Evolutionary conservation across 306 rosid species (phyloP).

Genomic region (Nissolia schottii): DNA sequence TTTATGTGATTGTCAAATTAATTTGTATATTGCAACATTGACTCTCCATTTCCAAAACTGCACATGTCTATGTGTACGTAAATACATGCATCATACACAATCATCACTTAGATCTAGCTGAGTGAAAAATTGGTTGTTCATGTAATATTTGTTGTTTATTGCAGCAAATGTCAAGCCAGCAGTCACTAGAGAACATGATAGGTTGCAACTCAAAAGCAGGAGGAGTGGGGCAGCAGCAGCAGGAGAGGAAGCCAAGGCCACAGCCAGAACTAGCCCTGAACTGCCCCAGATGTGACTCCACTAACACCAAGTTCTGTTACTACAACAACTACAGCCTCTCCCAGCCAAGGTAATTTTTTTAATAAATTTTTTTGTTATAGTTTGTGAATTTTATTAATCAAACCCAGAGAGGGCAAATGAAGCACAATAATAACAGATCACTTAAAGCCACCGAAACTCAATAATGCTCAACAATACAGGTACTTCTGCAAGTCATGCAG

Average conservation of each 20-base stretch:
- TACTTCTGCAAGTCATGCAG: conserved; percentile 96
- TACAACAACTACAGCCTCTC: conserved; percentile 95
- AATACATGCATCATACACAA: background rate
- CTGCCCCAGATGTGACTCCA: conserved; percentile 93
- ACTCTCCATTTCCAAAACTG: background rate
- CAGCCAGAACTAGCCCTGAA: conserved; percentile 84
- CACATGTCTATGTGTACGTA: background rate
- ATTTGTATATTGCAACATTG: background rate
- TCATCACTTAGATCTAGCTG: background rate
- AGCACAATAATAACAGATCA: too few species aligned
- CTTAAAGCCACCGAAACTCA: too few species aligned
- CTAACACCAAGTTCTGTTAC: conserved; percentile 95
- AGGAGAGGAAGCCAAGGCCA: conserved; percentile 66
- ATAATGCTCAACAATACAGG: too few species aligned
- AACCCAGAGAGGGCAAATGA: too few species aligned
- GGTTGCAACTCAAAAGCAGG: conserved; percentile 55
- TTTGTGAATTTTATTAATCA: too few species aligned
- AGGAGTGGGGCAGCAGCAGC: too few species aligned
- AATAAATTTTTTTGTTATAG: too few species aligned
- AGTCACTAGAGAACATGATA: conserved; percentile 78
- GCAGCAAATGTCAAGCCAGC: conserved; percentile 75
- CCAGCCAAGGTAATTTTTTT: too few species aligned
- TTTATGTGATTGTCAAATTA: background rate
- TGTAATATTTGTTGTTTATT: background rate
- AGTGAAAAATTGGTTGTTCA: background rate